Conservation (phyloP, 805 yeast species). For the Metahyphopichia silvanorum region DNA sequence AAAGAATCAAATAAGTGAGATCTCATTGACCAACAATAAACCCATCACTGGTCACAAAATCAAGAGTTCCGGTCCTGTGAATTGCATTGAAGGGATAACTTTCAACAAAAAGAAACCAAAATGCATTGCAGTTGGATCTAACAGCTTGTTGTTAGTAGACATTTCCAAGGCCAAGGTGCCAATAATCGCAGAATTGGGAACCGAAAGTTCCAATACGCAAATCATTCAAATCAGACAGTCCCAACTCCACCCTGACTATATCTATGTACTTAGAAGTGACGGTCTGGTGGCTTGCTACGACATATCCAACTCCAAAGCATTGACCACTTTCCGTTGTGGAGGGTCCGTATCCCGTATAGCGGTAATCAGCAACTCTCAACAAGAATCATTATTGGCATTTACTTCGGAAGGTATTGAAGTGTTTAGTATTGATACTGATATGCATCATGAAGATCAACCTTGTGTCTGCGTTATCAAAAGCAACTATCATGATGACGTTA, state of each 20-base stretch:
- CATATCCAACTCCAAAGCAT: slow-evolving; percentile 19
- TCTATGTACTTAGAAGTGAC: slow-evolving; percentile 35
- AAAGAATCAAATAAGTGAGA: slow-evolving; percentile 11
- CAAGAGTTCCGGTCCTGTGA: slow-evolving; percentile 17
- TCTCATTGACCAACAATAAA: slow-evolving; percentile 25
- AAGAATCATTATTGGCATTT: slow-evolving; percentile 24
- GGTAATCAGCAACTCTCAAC: too few species aligned
- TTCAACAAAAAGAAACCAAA: slow-evolving; percentile 10
- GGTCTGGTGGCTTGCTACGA: too few species aligned
- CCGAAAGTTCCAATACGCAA: slow-evolving; percentile 27
- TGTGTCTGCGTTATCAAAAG: slow-evolving; percentile 12
- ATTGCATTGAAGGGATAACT: slow-evolving; percentile 15
- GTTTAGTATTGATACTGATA: slow-evolving; percentile 15
- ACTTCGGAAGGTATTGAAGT: slow-evolving; percentile 29
- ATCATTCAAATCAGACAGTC: slow-evolving; percentile 34
- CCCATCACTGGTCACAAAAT: slow-evolving; percentile 14
- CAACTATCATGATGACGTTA: slow-evolving; percentile 8
- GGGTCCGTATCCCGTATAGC: background rate
- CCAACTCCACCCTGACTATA: slow-evolving; percentile 21
- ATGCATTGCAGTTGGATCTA: slow-evolving; percentile 20
- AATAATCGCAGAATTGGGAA: slow-evolving; percentile 27
- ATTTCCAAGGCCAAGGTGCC: slow-evolving; percentile 18
- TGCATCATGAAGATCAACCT: slow-evolving; percentile 3
- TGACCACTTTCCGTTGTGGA: too few species aligned
- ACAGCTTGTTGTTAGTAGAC: slow-evolving; percentile 27